A percentile compares a stretch with the other conserved stretches of the same genome.
Conservation (phyloP, 73 alveolate genomes). For the Durusdinium trenchii region DNA sequence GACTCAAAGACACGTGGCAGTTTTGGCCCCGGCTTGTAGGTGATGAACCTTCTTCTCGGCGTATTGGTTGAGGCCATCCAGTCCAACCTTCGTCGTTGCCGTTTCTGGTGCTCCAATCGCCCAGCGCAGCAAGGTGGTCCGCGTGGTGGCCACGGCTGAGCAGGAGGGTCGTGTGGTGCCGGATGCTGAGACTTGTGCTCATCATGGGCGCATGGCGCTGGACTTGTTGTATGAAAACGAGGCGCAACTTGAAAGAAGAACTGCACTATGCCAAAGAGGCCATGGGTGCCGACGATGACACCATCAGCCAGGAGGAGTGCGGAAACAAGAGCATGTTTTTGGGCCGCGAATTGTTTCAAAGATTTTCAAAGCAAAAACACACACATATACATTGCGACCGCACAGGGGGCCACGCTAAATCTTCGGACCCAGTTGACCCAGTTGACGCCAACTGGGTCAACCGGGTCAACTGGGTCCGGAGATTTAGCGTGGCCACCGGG, state of each 20-base stretch:
- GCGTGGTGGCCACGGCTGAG: conserved; percentile 78
- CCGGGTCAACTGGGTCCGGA: no score
- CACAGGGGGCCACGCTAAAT: background rate
- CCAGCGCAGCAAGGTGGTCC: conserved; percentile 26
- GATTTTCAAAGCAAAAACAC: background rate
- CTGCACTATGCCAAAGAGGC: conserved; percentile 67
- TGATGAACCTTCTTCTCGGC: conserved; percentile 70
- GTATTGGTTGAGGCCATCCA: conserved; percentile 27
- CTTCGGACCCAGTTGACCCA: no score
- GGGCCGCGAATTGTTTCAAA: background rate
- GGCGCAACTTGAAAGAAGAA: conserved; percentile 59
- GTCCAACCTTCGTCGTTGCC: no score
- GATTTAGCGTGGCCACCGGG: no score
- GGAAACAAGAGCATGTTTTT: background rate
- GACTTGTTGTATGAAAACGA: background rate
- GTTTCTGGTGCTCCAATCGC: no score
- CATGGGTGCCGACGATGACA: conserved; percentile 67
- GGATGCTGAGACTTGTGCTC: background rate
- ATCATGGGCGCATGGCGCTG: background rate
- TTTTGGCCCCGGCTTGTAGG: background rate
- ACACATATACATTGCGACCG: background rate
- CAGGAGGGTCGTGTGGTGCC: conserved; percentile 87
- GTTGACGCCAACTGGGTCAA: no score
- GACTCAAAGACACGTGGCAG: background rate
- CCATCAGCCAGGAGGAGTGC: conserved; percentile 55